phyloP scores from a whole-genome alignment of 73 alveolate genomes.

The Blepharisma japonicum region DNA sequence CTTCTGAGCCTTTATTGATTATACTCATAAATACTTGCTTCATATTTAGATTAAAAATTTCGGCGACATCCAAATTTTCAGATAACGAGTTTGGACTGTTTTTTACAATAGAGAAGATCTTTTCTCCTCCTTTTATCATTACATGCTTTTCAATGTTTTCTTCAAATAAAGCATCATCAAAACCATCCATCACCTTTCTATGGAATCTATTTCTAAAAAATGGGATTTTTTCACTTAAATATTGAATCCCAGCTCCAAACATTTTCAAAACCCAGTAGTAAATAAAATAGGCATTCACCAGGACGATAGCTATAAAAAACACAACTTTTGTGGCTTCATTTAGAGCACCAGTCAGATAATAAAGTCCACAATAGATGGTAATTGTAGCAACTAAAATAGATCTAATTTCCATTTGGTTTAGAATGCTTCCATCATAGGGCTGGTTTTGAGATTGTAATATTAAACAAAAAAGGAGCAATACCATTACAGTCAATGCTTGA shows the following conservation, averaged over 20 bases:
- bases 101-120: too few relatives aligned
- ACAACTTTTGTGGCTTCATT: slow-evolving; percentile 42
- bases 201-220: too few relatives aligned
- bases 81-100: too few relatives aligned
- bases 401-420: slow-evolving; percentile 38
- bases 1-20: too few relatives aligned
- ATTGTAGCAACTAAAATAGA: slow-evolving; percentile 33
- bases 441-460: slow-evolving; percentile 19
- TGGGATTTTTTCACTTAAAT: too few relatives aligned
- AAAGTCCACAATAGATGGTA: slow-evolving; percentile 49
- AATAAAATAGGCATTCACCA: slow-evolving; percentile 39
- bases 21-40: too few relatives aligned
- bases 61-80: too few relatives aligned
- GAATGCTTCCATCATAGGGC: slow-evolving; percentile 33
- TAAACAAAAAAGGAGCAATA: slow-evolving; percentile 26
- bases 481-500: slow-evolving; percentile 51
- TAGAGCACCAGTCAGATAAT: slow-evolving; percentile 42
- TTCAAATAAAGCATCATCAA: too few relatives aligned
- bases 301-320: slow-evolving; percentile 34
- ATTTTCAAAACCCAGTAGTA: slow-evolving; percentile 40
- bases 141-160: too few relatives aligned
- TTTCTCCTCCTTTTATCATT: too few relatives aligned
- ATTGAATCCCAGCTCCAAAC: neutral
- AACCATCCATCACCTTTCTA: too few relatives aligned
- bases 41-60: too few relatives aligned